Percentiles rank a stretch among this genome's conserved stretches.
Evolutionary conservation across 495 filamentous ascomycete species (phyloP).

Genomic region (Penicillium paxilli): DNA sequence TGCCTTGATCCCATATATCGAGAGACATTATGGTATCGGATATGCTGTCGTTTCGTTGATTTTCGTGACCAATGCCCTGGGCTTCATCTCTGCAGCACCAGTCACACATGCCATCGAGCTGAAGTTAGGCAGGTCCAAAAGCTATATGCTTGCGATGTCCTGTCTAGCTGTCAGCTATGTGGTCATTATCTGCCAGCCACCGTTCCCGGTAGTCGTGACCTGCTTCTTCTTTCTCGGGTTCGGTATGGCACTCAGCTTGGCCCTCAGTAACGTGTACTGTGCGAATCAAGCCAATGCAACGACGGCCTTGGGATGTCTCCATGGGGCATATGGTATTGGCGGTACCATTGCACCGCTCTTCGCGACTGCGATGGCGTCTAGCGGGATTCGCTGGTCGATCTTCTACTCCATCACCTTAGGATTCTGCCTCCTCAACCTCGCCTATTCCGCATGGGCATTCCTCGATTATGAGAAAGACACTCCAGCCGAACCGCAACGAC

Average conservation of each 20-base stretch:
- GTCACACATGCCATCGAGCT: conserved; percentile 50
- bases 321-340: conserved; percentile 74
- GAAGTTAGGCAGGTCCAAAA: conserved; percentile 62
- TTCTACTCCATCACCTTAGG: conserved; percentile 28
- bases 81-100: conserved; percentile 73
- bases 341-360: conserved; percentile 69
- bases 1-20: conserved; percentile 74
- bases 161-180: conserved; percentile 57
- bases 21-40: conserved; percentile 67
- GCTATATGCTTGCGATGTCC: conserved; percentile 55
- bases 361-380: conserved; percentile 57
- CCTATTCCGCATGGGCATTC: conserved; percentile 56
- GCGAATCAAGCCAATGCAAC: conserved; percentile 67
- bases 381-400: conserved; percentile 35
- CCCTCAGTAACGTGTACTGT: conserved; percentile 74
- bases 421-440: conserved; percentile 49
- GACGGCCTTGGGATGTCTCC: conserved; percentile 59
- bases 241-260: conserved; percentile 64
- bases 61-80: conserved; percentile 75
- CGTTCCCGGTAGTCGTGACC: conserved; percentile 65
- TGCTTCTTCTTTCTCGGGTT: conserved; percentile 68
- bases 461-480: conserved; percentile 54
- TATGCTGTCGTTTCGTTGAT: conserved; percentile 77
- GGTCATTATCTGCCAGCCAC: conserved; percentile 63
- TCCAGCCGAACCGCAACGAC: conserved; percentile 24